phyloP scores from a whole-genome alignment of 208 protist genomes.

The Trypanosoma melophagium region DNA sequence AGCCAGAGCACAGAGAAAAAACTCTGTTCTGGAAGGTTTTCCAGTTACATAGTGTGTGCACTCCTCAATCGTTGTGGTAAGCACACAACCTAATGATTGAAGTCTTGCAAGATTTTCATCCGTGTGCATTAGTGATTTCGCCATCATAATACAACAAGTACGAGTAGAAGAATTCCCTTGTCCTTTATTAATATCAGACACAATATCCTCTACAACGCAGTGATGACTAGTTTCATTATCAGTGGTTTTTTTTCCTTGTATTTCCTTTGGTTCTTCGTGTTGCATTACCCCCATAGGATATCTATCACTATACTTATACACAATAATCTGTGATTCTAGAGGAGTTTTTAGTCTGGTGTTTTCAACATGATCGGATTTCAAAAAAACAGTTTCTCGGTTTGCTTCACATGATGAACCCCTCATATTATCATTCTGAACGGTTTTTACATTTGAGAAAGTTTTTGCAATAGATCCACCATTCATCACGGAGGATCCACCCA shows the following conservation, averaged over 20 bases:
- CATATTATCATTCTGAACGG: background rate
- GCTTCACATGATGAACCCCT: background rate
- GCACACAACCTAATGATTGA: slow-evolving; percentile 11
- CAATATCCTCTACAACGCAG: background rate
- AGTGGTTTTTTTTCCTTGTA: background rate
- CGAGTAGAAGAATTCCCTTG: background rate
- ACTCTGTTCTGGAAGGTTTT: slow-evolving; percentile 59
- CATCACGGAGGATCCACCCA: background rate
- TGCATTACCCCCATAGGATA: background rate
- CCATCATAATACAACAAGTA: slow-evolving; percentile 25
- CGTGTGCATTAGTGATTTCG: slow-evolving; percentile 17
- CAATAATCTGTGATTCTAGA: slow-evolving; percentile 26
- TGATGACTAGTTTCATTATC: background rate
- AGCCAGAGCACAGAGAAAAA: slow-evolving; percentile 59
- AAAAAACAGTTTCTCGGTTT: background rate
- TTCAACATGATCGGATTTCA: background rate
- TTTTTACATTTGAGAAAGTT: background rate
- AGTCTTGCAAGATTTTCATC: slow-evolving; percentile 6
- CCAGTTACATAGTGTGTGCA: slow-evolving; percentile 76
- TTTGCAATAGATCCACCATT: background rate
- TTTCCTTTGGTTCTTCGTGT: background rate
- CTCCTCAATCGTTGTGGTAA: slow-evolving; percentile 42
- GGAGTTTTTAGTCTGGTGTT: background rate
- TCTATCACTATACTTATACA: slow-evolving; percentile 4
- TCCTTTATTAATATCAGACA: background rate